These are phyloP conservation scores for Ustilago shanxiensis DNA, from an alignment of 1,284 basidiomycete genomes.

Conservation along the genomic window DNA sequence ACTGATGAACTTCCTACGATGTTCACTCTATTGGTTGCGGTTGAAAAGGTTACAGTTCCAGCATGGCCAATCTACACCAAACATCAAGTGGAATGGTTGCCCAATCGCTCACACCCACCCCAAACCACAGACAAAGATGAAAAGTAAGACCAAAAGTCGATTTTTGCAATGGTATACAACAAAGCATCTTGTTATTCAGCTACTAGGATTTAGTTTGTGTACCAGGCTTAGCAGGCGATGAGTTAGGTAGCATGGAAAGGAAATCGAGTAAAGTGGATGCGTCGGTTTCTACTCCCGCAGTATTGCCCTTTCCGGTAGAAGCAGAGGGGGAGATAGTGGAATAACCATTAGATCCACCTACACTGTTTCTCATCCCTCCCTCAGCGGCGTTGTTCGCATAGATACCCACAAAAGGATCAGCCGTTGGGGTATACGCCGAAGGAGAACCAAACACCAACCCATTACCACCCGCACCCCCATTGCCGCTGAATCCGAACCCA, in stretches of 20 bases:
- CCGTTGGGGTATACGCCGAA: slow-evolving; percentile 8
- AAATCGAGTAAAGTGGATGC: slow-evolving; percentile 34
- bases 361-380: neutral
- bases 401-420: slow-evolving; percentile 13
- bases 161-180: neutral
- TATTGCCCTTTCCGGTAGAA: neutral
- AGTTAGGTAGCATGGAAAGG: slow-evolving; percentile 30
- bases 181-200: neutral
- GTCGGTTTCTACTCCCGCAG: slow-evolving; percentile 9
- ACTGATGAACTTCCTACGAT: too few relatives aligned
- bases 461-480: neutral
- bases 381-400: neutral
- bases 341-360: neutral
- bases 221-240: slow-evolving; percentile 7
- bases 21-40: too few relatives aligned
- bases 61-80: slow-evolving; percentile 49
- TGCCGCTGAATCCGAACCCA: neutral
- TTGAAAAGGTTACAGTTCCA: slow-evolving; percentile 34
- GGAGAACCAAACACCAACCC: slow-evolving; percentile 18
- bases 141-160: too few relatives aligned
- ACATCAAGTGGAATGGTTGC: slow-evolving; percentile 45
- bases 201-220: neutral
- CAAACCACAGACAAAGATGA: neutral
- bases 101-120: neutral
- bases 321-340: neutral